These are phyloP conservation scores for Eimeria praecox DNA, from an alignment of 169 alveolate genomes.

Conservation along the genomic window DNA sequence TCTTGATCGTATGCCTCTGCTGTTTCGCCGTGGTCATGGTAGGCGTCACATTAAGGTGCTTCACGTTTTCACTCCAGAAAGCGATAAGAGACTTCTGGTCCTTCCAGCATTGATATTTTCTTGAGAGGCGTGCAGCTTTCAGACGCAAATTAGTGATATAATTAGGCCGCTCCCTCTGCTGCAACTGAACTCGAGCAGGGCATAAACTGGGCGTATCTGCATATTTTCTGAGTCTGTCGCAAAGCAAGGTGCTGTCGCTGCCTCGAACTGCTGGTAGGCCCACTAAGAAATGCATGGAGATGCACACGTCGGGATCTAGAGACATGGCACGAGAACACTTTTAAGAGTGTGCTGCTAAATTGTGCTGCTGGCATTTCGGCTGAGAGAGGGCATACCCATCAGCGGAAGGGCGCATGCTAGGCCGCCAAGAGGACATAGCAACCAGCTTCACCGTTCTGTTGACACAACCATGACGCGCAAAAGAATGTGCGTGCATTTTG, in stretches of 20 bases:
- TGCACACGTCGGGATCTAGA: neutral
- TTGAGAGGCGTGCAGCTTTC: neutral
- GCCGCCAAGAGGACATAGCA: neutral
- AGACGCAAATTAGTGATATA: neutral
- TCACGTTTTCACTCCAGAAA: neutral
- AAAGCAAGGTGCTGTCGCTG: neutral
- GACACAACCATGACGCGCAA: neutral
- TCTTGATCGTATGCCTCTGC: neutral
- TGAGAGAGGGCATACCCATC: neutral
- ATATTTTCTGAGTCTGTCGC: neutral
- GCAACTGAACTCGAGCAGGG: neutral
- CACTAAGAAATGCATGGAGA: neutral
- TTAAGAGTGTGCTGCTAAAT: neutral
- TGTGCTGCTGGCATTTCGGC: neutral
- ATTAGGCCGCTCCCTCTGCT: neutral
- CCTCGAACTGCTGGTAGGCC: neutral
- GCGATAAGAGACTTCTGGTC: neutral
- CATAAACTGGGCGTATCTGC: neutral
- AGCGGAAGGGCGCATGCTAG: neutral
- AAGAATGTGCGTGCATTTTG: neutral
- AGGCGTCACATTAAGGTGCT: neutral
- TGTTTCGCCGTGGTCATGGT: neutral
- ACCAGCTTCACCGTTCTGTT: neutral
- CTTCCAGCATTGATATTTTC: neutral
- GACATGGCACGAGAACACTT: neutral